Evolutionary conservation across 768 basidiomycete species (phyloP).

Genomic region (Inosperma sp.): DNA sequence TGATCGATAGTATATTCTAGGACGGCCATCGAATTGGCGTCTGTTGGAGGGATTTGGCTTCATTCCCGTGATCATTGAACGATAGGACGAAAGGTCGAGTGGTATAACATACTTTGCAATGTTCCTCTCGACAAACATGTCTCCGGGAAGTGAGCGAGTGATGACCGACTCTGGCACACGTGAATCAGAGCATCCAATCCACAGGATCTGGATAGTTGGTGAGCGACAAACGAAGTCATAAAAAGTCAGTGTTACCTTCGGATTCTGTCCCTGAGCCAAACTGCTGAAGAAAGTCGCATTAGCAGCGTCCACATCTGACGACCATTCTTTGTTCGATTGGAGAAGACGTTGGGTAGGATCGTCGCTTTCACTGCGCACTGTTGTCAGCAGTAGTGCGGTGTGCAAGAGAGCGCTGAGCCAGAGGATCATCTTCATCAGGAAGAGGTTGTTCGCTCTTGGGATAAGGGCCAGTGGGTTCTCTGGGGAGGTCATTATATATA

Average conservation of each 20-base stretch:
- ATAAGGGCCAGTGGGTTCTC: too few relatives aligned
- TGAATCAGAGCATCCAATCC: constrained; percentile 63
- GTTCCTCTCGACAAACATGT: constrained; percentile 63
- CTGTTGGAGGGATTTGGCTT: constrained; percentile 57
- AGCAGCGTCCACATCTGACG: not conserved
- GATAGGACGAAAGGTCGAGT: not conserved
- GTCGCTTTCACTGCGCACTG: not conserved
- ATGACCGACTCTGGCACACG: constrained; percentile 62
- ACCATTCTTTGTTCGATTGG: not conserved
- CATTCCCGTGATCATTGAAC: not conserved
- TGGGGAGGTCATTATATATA: too few relatives aligned
- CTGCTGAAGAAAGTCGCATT: not conserved
- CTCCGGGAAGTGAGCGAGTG: constrained; percentile 51
- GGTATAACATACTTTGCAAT: constrained; percentile 56
- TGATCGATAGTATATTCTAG: constrained; percentile 52
- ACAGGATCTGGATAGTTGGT: constrained; percentile 38
- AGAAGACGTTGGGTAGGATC: constrained; percentile 2
- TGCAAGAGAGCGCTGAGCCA: not conserved
- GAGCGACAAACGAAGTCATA: not conserved
- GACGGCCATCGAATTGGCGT: constrained; percentile 55
- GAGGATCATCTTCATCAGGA: too few relatives aligned
- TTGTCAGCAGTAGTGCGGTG: not conserved
- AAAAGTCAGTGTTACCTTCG: not conserved
- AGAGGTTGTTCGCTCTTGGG: too few relatives aligned
- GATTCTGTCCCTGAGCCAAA: constrained; percentile 1